These are phyloP conservation scores for Citrus cavaleriei DNA, from an alignment of 345 rosid species.

Conservation along the genomic window DNA sequence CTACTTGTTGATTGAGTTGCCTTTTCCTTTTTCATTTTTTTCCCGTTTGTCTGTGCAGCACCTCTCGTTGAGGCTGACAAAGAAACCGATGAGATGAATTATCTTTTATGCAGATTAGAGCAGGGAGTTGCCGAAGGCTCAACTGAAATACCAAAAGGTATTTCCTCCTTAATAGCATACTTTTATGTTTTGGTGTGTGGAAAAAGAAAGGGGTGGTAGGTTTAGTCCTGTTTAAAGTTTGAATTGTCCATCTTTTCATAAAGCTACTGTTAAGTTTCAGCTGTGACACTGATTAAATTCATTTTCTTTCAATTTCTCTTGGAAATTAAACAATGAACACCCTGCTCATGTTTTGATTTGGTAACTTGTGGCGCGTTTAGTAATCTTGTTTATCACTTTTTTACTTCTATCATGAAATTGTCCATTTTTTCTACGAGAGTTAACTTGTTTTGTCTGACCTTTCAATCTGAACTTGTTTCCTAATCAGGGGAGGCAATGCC, in stretches of 20 bases:
- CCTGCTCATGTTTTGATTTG: background rate
- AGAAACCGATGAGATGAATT: constrained; percentile 72
- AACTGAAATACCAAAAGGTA: constrained; percentile 82
- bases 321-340: background rate
- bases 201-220: too few species aligned
- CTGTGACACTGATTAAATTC: background rate
- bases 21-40: background rate
- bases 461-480: background rate
- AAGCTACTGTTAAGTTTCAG: background rate
- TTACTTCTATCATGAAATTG: background rate
- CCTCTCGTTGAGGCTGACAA: constrained; percentile 77
- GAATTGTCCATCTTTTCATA: background rate
- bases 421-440: background rate
- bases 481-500: constrained; percentile 85
- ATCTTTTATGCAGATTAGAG: constrained; percentile 69
- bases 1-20: constrained; percentile 8
- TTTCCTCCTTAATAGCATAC: background rate
- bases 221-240: too few species aligned
- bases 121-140: constrained; percentile 93
- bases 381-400: background rate
- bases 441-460: background rate
- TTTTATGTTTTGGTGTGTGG: background rate
- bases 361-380: background rate
- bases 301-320: background rate
- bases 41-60: constrained; percentile 41